These are phyloP conservation scores for Acer yangbiense DNA, from an alignment of 345 rosid genomes.

Conservation along the genomic window DNA sequence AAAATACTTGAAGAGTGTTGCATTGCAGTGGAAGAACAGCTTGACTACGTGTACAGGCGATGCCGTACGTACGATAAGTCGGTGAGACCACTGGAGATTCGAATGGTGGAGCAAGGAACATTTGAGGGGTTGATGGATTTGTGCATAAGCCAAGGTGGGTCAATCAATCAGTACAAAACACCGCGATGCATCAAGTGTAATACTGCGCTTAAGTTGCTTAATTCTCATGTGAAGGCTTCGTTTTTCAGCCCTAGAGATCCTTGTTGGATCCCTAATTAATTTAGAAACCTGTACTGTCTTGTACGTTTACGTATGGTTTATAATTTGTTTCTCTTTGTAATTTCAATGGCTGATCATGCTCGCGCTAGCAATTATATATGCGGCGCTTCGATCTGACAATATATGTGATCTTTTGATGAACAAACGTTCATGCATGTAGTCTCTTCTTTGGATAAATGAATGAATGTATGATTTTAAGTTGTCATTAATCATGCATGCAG, in stretches of 20 bases:
- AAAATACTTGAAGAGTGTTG: conserved; percentile 57
- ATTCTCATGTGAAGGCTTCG: conserved; percentile 53
- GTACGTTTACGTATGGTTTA: too few relatives aligned
- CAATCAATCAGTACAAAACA: conserved; percentile 67
- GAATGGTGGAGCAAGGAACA: conserved; percentile 51
- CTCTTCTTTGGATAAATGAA: too few relatives aligned
- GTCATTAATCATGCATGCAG: too few relatives aligned
- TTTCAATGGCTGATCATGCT: too few relatives aligned
- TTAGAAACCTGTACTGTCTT: not conserved
- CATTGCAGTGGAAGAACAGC: conserved; percentile 52
- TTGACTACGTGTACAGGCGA: conserved; percentile 59
- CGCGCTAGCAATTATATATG: too few relatives aligned
- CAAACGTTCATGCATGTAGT: too few relatives aligned
- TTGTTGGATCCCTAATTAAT: conserved; percentile 43
- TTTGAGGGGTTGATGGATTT: conserved; percentile 66
- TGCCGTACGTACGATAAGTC: conserved; percentile 58
- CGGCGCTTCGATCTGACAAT: too few relatives aligned
- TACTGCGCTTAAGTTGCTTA: conserved; percentile 52
- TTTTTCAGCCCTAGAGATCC: conserved; percentile 70
- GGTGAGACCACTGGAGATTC: conserved; percentile 62
- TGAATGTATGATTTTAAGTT: too few relatives aligned
- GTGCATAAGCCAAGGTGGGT: conserved; percentile 57
- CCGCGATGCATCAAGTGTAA: conserved; percentile 63
- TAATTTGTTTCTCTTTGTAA: not conserved
- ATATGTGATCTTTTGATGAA: too few relatives aligned